A percentile compares a stretch with the other conserved stretches of the same genome.
Evolutionary conservation across 805 yeast genomes (phyloP).

Genomic region (Lipomyces anomalus): DNA sequence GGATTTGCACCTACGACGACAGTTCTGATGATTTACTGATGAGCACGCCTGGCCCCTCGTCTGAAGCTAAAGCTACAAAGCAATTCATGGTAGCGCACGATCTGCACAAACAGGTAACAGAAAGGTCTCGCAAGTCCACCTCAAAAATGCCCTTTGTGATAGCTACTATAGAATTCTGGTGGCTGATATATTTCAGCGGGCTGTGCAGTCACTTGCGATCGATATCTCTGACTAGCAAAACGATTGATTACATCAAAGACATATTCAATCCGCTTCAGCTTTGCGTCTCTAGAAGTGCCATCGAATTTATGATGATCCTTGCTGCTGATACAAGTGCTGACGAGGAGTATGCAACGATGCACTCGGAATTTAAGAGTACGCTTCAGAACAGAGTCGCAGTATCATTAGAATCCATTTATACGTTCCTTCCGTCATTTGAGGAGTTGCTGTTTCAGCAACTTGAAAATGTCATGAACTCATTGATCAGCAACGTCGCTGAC

Average conservation of each 20-base stretch:
- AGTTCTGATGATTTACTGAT: not conserved
- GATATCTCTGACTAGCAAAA: not conserved
- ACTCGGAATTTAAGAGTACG: conserved; percentile 25
- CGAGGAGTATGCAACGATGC: conserved; percentile 14
- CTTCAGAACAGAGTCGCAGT: conserved; percentile 32
- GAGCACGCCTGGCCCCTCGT: conserved; percentile 1
- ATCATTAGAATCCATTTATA: conserved; percentile 8
- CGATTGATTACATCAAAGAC: conserved; percentile 24
- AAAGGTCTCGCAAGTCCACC: conserved; percentile 5
- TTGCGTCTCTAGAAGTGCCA: conserved; percentile 35
- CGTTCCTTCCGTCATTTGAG: conserved; percentile 5
- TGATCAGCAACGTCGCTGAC: conserved; percentile 36
- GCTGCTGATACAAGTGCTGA: conserved; percentile 31
- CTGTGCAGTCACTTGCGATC: conserved; percentile 20
- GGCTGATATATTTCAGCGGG: conserved; percentile 25
- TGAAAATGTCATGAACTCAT: conserved; percentile 27
- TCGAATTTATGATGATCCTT: conserved; percentile 36
- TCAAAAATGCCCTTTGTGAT: conserved; percentile 16
- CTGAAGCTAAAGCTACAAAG: not conserved
- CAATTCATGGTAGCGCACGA: conserved; percentile 15
- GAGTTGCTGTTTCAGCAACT: conserved; percentile 20
- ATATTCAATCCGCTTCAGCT: conserved; percentile 25
- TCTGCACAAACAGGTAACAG: conserved; percentile 8
- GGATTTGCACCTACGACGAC: conserved; percentile 6
- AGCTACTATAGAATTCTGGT: conserved; percentile 23